Evolutionary conservation across 805 yeast species (phyloP), one percentile per base, ranked within the genome.

Genomic region (Ogataea philodendri): DNA sequence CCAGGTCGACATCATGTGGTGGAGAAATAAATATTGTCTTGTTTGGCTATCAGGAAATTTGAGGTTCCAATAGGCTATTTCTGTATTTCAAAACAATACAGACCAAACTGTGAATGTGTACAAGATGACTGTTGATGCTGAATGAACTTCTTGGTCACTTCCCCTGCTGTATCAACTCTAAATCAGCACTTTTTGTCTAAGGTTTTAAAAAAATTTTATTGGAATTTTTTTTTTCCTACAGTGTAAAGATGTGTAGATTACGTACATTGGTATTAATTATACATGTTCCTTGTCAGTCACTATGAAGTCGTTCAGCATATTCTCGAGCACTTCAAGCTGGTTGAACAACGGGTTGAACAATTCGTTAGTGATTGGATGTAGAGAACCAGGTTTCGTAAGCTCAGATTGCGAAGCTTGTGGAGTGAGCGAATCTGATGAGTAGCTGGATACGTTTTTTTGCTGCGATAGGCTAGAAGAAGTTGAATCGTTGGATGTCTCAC

Each of bases 281-380:
- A 18, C 20, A 26, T 21, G 13, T 19, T 27, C 20, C 22, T 32
- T 36, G 13, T 41, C 43, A 19, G 37, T 33, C 14, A 50, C 22
- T 9, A 44, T 39, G 27, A 46, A 44, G 17, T 52, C 53, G 25
- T 43, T 44, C 25, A 57, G 32, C 58, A 57, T 45, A 30, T 48
- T 35, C 35, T 57, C 62, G 10, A 57, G 40, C 18, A 45, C 41
- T 18, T 52, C 53, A n/a, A 72, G 60, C 45, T 71, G 72, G 15
- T 67, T 67, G 32, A 80, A 62, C 6, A 81, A 65, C 2, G 84
- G 84, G 47, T 71, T 63, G 56, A 78, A 81, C 54, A 78, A 63
- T 15, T 69, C 70, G 30, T 68, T 70, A 6, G 79, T 73, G 4
- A 63, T 57, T 3, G 76, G 73, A 46, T 71, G 76, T 18, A 64